Conservation (phyloP, 495 filamentous ascomycete species). For the Geopyxis carbonaria region DNA sequence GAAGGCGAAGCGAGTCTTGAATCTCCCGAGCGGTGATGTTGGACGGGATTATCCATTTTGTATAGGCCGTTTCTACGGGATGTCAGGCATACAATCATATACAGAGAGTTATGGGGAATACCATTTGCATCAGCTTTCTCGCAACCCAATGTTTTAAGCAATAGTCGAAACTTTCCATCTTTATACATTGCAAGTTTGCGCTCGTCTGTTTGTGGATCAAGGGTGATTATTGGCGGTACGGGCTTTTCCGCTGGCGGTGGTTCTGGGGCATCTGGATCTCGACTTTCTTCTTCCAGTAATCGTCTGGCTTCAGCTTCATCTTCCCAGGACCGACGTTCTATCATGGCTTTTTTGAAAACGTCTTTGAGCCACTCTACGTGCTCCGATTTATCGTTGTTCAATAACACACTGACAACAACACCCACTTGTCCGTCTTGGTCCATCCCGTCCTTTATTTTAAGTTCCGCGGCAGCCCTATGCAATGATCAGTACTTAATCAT, state of each 20-base stretch:
- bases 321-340: conserved; percentile 69
- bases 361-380: conserved; percentile 68
- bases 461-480: conserved; percentile 44
- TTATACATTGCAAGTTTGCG: conserved; percentile 63
- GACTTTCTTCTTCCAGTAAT: conserved; percentile 28
- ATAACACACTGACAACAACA: conserved; percentile 57
- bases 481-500: too few species aligned
- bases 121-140: conserved; percentile 25
- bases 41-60: conserved; percentile 65
- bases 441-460: conserved; percentile 51
- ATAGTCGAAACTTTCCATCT: conserved; percentile 73
- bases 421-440: conserved; percentile 51
- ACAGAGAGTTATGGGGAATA: neutral
- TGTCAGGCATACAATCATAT: conserved; percentile 35
- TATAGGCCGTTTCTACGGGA: conserved; percentile 51
- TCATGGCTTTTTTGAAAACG: conserved; percentile 45
- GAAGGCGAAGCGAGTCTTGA: conserved; percentile 40
- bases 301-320: conserved; percentile 42
- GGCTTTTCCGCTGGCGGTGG: conserved; percentile 26
- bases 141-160: conserved; percentile 62
- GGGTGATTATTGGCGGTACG: conserved; percentile 38
- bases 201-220: conserved; percentile 52
- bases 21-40: conserved; percentile 43
- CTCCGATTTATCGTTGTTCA: conserved; percentile 58
- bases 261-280: conserved; percentile 25